Evolutionary conservation across 805 yeast species (phyloP).

Genomic region (Torulaspora microellipsoides): DNA sequence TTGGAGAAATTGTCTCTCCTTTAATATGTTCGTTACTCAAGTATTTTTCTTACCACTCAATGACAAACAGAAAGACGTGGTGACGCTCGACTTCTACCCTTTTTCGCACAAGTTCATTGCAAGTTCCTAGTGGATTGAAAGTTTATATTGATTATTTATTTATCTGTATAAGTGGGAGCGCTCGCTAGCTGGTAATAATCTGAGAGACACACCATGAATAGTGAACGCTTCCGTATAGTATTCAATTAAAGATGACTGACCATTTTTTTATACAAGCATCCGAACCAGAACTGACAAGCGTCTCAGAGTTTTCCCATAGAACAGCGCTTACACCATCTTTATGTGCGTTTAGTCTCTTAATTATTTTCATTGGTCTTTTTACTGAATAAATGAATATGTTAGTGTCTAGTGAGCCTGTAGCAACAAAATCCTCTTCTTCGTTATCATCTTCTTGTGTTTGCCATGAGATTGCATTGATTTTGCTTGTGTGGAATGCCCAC

Average conservation of each 20-base stretch:
- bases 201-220: too few relatives aligned
- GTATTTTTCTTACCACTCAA: too few relatives aligned
- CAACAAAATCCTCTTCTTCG: conserved; percentile 51
- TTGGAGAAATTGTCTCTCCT: too few relatives aligned
- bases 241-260: conserved; percentile 35
- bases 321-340: conserved; percentile 80
- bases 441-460: conserved; percentile 22
- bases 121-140: too few relatives aligned
- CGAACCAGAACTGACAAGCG: conserved; percentile 65
- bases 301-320: conserved; percentile 53
- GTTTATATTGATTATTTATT: too few relatives aligned
- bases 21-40: too few relatives aligned
- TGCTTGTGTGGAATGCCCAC: conserved; percentile 94
- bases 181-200: too few relatives aligned
- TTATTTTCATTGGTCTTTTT: conserved; percentile 67
- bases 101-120: too few relatives aligned
- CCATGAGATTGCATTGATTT: conserved; percentile 77
- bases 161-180: too few relatives aligned
- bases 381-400: conserved; percentile 77
- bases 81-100: too few relatives aligned
- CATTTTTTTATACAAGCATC: conserved; percentile 81
- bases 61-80: too few relatives aligned
- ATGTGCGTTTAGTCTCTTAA: conserved; percentile 75
- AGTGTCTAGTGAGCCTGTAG: conserved; percentile 81
- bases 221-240: not conserved